These are phyloP conservation scores for Lactarius sp. DNA, from an alignment of 768 basidiomycete species.

Conservation along the genomic window DNA sequence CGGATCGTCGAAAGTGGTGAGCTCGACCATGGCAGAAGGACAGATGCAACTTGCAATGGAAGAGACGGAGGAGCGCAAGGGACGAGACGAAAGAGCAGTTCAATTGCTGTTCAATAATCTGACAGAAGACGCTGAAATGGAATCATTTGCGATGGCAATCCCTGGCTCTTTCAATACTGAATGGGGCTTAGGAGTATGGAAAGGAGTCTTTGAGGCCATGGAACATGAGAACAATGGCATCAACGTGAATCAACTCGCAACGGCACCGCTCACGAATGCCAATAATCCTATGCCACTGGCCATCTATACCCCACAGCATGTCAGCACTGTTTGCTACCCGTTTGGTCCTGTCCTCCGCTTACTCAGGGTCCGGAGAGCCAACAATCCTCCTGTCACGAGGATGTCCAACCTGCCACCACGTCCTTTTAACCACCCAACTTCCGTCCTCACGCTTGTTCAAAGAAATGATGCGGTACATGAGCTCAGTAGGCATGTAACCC, in stretches of 20 bases:
- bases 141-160: slow-evolving; percentile 1
- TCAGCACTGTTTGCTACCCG: too few relatives aligned
- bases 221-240: not conserved
- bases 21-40: not conserved
- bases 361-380: not conserved
- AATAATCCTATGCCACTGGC: not conserved
- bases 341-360: not conserved
- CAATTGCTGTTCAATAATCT: not conserved
- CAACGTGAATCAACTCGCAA: not conserved
- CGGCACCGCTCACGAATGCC: too few relatives aligned
- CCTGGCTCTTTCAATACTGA: not conserved
- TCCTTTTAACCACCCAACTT: not conserved
- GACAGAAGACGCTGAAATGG: slow-evolving; percentile 6
- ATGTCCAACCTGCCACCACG: not conserved
- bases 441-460: not conserved
- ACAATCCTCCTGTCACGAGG: not conserved
- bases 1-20: not conserved
- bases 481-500: slow-evolving; percentile 8
- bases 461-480: too few relatives aligned
- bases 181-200: slow-evolving; percentile 9
- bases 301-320: too few relatives aligned
- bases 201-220: not conserved
- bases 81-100: slow-evolving; percentile 1
- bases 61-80: not conserved
- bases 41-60: slow-evolving; percentile 14